These are phyloP conservation scores for Penicillium cinerascens DNA, from an alignment of 495 filamentous ascomycete genomes.

Conservation along the genomic window DNA sequence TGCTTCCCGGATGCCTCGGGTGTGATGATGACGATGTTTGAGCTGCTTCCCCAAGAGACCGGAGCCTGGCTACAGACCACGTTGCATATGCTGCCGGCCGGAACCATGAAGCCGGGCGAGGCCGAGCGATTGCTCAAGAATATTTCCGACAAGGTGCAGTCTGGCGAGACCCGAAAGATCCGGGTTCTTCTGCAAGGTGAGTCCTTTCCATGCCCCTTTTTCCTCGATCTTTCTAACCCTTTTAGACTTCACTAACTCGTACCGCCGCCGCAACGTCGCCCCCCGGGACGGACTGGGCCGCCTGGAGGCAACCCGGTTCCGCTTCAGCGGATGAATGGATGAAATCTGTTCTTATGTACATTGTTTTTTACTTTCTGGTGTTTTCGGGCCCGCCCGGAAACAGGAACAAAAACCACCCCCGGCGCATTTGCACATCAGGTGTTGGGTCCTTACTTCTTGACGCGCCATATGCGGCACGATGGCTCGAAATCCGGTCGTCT, in stretches of 20 bases:
- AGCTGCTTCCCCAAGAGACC: constrained; percentile 75
- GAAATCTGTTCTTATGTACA: constrained; percentile 18
- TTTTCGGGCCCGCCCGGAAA: constrained; percentile 4
- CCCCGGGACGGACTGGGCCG: constrained; percentile 86
- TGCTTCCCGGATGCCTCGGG: constrained; percentile 92
- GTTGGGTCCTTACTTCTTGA: constrained; percentile 12
- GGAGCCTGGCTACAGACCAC: constrained; percentile 77
- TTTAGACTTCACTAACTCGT: constrained; percentile 86
- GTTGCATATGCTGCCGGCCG: constrained; percentile 74
- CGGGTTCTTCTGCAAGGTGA: constrained; percentile 73
- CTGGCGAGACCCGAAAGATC: constrained; percentile 75
- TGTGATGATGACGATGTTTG: constrained; percentile 83
- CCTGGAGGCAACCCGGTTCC: constrained; percentile 80
- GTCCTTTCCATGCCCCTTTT: constrained; percentile 5
- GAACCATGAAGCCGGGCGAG: constrained; percentile 67
- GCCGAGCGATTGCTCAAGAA: constrained; percentile 61
- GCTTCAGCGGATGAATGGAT: constrained; percentile 61
- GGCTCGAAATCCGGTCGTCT: constrained; percentile 19
- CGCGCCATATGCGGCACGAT: constrained; percentile 21
- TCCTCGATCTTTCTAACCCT: constrained; percentile 5
- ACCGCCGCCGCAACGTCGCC: constrained; percentile 88
- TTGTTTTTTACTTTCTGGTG: constrained; percentile 7
- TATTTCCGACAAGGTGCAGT: constrained; percentile 63
- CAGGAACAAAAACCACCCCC: constrained; percentile 13
- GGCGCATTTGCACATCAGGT: constrained; percentile 27